Conservation (phyloP, 2,329 filamentous ascomycete species). For the Fusarium sp. region DNA sequence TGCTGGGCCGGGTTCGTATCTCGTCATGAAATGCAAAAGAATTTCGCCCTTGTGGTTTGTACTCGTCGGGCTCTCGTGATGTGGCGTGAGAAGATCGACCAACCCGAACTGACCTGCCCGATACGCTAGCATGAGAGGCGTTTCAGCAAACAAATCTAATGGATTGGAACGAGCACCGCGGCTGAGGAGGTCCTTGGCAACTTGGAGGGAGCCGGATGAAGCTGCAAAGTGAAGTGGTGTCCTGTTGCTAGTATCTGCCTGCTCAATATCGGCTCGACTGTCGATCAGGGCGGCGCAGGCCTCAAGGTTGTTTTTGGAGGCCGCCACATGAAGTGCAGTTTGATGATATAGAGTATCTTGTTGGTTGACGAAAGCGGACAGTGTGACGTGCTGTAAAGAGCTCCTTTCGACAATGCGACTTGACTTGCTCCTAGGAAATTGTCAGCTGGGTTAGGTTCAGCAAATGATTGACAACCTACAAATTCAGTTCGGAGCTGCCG, state of each 20-base stretch:
- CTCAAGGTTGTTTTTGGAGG: accelerated
- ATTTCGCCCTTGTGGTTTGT: not conserved
- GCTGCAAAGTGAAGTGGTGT: constrained; percentile 6
- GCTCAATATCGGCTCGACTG: not conserved
- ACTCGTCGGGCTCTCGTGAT: no score
- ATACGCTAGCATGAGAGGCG: not conserved
- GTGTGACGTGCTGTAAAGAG: not conserved
- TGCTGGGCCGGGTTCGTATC: not conserved
- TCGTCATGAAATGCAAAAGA: not conserved
- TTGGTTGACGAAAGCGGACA: not conserved
- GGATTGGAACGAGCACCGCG: not conserved
- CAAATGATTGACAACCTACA: not conserved
- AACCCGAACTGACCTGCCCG: accelerated
- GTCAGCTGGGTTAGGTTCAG: not conserved
- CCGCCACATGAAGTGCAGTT: not conserved
- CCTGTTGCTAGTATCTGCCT: not conserved
- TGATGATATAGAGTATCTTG: accelerated
- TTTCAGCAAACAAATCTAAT: not conserved
- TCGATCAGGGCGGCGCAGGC: not conserved
- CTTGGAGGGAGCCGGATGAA: not conserved
- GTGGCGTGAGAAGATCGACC: not conserved
- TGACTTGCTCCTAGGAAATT: not conserved
- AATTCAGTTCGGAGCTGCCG: not conserved
- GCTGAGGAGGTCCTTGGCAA: not conserved
- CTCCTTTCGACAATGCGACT: accelerated